Evolutionary conservation across 2,329 filamentous ascomycete genomes (phyloP).

Genomic region (Diaporthe nobilis): DNA sequence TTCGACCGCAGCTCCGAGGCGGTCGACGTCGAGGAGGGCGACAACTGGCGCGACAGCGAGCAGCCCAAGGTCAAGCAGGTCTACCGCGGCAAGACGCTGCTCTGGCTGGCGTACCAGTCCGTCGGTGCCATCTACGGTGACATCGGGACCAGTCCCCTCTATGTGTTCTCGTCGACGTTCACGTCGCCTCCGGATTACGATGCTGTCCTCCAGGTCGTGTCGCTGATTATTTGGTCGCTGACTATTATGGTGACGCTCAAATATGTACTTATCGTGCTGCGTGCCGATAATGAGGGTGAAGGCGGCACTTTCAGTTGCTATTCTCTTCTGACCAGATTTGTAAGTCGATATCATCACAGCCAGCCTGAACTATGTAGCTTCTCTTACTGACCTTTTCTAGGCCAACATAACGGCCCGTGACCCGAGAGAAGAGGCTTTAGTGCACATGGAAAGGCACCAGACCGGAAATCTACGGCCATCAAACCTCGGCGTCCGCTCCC

Average conservation of each 20-base stretch:
- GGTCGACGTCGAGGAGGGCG: conserved; percentile 43
- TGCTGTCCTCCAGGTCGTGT: conserved; percentile 73
- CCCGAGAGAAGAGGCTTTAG: conserved; percentile 66
- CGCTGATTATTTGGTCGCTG: conserved; percentile 76
- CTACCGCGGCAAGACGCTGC: conserved; percentile 42
- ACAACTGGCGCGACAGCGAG: conserved; percentile 42
- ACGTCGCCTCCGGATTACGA: conserved; percentile 64
- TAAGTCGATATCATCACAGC: too few species aligned
- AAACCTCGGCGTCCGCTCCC: conserved; percentile 65
- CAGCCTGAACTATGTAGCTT: too few species aligned
- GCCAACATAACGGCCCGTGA: conserved; percentile 74
- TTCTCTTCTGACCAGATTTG: conserved; percentile 70
- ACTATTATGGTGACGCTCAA: conserved; percentile 79
- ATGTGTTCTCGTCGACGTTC: conserved; percentile 78
- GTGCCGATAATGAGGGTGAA: conserved; percentile 77
- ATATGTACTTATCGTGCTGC: conserved; percentile 75
- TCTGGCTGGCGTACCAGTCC: conserved; percentile 71
- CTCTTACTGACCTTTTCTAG: neutral
- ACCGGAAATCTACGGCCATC: conserved; percentile 68
- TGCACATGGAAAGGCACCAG: conserved; percentile 70
- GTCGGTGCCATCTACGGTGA: conserved; percentile 76
- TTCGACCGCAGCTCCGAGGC: conserved; percentile 29
- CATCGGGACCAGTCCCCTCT: conserved; percentile 68
- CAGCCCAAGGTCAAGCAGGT: conserved; percentile 44
- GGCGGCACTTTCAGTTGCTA: conserved; percentile 78